phyloP scores from a whole-genome alignment of 257 asterid species.

The Eucommia ulmoides region DNA sequence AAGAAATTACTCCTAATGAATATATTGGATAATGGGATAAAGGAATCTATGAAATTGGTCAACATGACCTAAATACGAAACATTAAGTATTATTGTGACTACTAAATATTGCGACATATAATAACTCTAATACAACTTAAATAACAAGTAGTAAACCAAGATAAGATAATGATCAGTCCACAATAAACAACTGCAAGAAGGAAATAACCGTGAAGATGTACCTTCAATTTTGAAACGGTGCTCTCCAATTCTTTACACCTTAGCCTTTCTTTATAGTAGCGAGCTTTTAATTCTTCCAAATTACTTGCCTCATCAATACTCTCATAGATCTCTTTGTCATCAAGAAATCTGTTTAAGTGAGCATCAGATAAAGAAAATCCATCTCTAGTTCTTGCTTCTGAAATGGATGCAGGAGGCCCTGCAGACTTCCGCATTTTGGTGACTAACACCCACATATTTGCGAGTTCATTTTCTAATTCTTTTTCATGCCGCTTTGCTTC shows the following conservation, averaged over 20 bases:
- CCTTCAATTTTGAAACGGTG: constrained; percentile 30
- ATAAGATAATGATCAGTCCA: background rate
- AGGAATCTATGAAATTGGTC: no score
- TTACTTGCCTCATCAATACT: constrained; percentile 13
- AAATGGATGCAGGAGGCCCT: constrained; percentile 14
- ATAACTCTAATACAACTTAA: no score
- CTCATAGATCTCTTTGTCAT: constrained; percentile 17
- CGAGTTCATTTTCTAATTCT: constrained; percentile 53
- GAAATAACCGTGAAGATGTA: constrained; percentile 14
- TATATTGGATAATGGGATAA: no score
- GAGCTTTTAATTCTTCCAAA: constrained; percentile 26
- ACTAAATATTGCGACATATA: no score
- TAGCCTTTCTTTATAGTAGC: constrained; percentile 27
- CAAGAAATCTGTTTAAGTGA: constrained; percentile 6
- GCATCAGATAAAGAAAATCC: constrained; percentile 18
- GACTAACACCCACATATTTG: constrained; percentile 51
- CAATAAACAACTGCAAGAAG: no score
- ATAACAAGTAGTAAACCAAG: no score
- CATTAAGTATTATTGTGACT: no score
- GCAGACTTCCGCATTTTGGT: constrained; percentile 35
- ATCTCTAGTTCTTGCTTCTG: constrained; percentile 11
- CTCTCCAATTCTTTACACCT: constrained; percentile 23
- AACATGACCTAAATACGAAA: no score
- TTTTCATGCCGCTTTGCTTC: constrained; percentile 56
- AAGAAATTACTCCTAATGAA: no score